These are phyloP conservation scores for Plenodomus biglobosus DNA, from an alignment of 2,329 filamentous ascomycete genomes.

Conservation along the genomic window DNA sequence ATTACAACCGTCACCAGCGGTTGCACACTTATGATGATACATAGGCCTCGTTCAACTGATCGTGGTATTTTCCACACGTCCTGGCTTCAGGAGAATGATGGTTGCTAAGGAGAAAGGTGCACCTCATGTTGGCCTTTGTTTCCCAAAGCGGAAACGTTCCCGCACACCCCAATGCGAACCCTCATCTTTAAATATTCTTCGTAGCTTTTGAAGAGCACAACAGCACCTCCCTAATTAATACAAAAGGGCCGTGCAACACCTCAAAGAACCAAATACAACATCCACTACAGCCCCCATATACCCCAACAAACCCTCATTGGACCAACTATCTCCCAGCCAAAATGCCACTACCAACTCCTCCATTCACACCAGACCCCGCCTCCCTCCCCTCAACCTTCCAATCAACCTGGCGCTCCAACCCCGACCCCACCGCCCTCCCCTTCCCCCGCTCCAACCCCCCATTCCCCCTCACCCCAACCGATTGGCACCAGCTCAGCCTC, in stretches of 20 bases:
- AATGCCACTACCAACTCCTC: too few relatives aligned
- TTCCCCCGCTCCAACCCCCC: slow-evolving; percentile 39
- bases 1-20: not conserved
- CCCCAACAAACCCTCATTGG: too few relatives aligned
- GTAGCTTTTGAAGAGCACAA: too few relatives aligned
- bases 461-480: slow-evolving; percentile 39
- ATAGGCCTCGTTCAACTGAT: not conserved
- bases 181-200: too few relatives aligned
- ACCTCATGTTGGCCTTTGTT: not conserved
- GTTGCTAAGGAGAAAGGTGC: not conserved
- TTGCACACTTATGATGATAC: not conserved
- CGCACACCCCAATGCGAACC: not conserved
- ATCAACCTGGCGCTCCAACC: slow-evolving; percentile 30
- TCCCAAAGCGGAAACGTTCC: not conserved
- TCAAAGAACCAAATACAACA: not conserved
- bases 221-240: too few relatives aligned
- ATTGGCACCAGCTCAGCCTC: slow-evolving; percentile 39
- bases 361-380: slow-evolving; percentile 19
- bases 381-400: slow-evolving; percentile 37
- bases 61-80: too few relatives aligned
- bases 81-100: not conserved
- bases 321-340: too few relatives aligned
- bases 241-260: too few relatives aligned
- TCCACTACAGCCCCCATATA: not conserved
- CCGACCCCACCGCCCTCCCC: slow-evolving; percentile 38